Evolutionary conservation across 805 yeast genomes (phyloP), one percentile per base, ranked within the genome.

Genomic region (Candida pini): DNA sequence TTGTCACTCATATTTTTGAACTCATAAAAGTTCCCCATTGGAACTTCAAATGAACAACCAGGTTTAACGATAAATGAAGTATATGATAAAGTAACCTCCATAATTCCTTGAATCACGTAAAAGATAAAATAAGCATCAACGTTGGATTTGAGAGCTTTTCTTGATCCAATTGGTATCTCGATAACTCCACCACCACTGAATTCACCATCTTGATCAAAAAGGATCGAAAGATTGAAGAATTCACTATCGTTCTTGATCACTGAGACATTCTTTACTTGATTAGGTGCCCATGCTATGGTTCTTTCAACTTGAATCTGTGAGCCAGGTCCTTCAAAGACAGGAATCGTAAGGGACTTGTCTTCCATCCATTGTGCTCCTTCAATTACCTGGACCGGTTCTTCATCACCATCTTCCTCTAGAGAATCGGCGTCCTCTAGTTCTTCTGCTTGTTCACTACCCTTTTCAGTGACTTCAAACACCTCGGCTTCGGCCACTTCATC

Each of bases 1-100:
- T 66, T 60, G n/a, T n/a, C n/a, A 0, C 88, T 82, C 26, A 66
- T 68, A 51, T 85, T 85, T 30, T 68, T 69, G 43, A 88, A 69
- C 13, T 81, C 74, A 56, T 85, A 87, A 28, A 70, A 68, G 51
- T 83, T 84, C 5, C 80, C 81, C 62, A 81, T 73, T 1, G 96
- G 96, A 5, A 89, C 69, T 48, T 82, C 84, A 48, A 88, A 80
- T 4, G 90, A 73, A 34, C 95, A 81, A 1, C 95, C 95, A 36
- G 69, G 63, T 1, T 73, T 68, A 6, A 79, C 81, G 4, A 76
- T 59, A 53, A 88, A 84, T 16, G 63, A 66, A 15, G 66, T 68
- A 5, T 73, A 74, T 14, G 75, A 71, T 4, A 88, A 44, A 2
- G 77, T 72, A 3, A 84, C 89, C 48, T 84, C 85, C 7, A 85